These are phyloP conservation scores for Diutina rugosa DNA, from an alignment of 1,139 yeast species.

Conservation along the genomic window DNA sequence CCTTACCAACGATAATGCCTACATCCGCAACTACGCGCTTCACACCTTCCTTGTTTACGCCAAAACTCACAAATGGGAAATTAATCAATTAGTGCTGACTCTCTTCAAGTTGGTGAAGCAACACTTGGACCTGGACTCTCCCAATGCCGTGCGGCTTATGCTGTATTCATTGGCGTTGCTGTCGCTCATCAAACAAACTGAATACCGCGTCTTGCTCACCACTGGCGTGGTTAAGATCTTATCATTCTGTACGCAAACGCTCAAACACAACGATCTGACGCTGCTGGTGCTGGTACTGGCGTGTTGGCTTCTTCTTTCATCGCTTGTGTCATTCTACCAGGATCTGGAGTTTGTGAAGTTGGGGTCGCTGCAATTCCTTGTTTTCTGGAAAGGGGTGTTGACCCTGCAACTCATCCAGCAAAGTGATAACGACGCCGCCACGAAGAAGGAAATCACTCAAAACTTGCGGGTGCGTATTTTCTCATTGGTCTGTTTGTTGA, in stretches of 20 bases:
- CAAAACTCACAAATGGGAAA: constrained; percentile 19
- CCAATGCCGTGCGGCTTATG: constrained; percentile 12
- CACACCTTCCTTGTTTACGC: constrained; percentile 21
- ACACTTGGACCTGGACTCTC: constrained; percentile 10
- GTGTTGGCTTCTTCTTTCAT: constrained; percentile 66
- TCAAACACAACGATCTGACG: constrained; percentile 18
- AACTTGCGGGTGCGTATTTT: constrained; percentile 33
- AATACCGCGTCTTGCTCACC: constrained; percentile 24
- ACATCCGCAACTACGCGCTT: constrained; percentile 25
- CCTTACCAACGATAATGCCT: constrained; percentile 19
- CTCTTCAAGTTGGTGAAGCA: constrained; percentile 18
- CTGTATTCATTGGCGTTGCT: constrained; percentile 25
- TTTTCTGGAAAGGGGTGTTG: constrained; percentile 73
- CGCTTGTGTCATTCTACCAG: constrained; percentile 54
- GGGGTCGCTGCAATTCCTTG: constrained; percentile 62
- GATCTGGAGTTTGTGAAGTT: constrained; percentile 47
- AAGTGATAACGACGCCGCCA: constrained; percentile 7
- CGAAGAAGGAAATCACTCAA: constrained; percentile 19
- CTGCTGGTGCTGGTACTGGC: constrained; percentile 3
- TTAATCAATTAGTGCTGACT: constrained; percentile 22
- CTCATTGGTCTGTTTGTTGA: constrained; percentile 31
- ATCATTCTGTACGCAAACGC: constrained; percentile 35
- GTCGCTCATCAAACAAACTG: constrained; percentile 26
- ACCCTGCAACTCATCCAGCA: constrained; percentile 23
- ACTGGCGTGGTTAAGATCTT: constrained; percentile 28